Evolutionary conservation across 2,329 filamentous ascomycete genomes (phyloP).

Genomic region (Colletotrichum sp.): DNA sequence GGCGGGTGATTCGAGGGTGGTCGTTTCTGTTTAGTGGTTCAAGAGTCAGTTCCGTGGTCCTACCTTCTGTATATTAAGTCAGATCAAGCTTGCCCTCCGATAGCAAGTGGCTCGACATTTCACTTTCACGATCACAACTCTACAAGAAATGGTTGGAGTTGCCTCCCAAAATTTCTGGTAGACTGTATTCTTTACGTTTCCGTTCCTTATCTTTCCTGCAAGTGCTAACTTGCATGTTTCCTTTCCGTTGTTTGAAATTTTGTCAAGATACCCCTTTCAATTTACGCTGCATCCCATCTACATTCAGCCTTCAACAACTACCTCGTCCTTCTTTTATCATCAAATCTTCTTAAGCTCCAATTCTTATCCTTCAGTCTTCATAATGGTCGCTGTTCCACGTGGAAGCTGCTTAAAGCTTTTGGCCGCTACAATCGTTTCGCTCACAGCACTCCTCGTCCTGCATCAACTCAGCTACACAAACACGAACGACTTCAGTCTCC

Average conservation of each 20-base stretch:
- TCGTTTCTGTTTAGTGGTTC: background rate
- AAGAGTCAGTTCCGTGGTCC: background rate
- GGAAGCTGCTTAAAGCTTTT: background rate
- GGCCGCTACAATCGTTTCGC: too few species aligned
- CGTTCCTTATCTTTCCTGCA: background rate
- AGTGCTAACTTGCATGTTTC: background rate
- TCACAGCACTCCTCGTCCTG: background rate
- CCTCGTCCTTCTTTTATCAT: background rate
- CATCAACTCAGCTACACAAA: conserved; percentile 12
- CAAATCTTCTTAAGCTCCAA: background rate
- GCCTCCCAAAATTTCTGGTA: background rate
- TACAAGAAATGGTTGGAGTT: background rate
- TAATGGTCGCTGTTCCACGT: background rate
- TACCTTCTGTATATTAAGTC: background rate
- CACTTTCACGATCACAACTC: background rate
- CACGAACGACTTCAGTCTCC: background rate
- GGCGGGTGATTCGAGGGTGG: background rate
- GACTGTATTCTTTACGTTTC: background rate
- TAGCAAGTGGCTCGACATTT: background rate
- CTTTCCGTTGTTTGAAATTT: background rate
- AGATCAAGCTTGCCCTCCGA: background rate
- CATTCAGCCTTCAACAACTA: background rate
- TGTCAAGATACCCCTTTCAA: background rate
- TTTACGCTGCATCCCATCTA: background rate
- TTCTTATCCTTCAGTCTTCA: background rate